phyloP scores from a whole-genome alignment of 192 early-diverging fungal species.

The Coemansia sp. region DNA sequence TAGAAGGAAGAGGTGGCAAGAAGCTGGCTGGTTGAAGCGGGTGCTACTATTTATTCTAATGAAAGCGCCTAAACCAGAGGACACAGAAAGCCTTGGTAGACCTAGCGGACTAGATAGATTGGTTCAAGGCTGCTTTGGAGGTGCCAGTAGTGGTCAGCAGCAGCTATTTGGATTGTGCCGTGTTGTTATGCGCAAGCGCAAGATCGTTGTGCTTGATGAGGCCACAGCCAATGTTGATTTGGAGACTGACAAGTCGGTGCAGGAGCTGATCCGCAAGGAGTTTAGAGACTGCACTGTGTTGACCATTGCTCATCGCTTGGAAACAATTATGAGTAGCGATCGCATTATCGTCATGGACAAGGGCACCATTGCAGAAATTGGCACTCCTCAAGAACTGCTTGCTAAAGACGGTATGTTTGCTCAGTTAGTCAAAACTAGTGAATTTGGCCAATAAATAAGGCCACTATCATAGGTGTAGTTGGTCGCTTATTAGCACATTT shows the following conservation, averaged over 20 bases:
- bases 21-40: constrained; percentile 9
- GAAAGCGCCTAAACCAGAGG: not conserved
- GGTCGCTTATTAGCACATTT: not conserved
- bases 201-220: constrained; percentile 66
- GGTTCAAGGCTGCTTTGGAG: not conserved
- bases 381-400: constrained; percentile 59
- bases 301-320: constrained; percentile 73
- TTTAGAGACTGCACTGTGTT: constrained; percentile 55
- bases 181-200: constrained; percentile 56
- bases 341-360: constrained; percentile 72
- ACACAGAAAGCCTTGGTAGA: not conserved
- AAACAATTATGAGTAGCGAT: constrained; percentile 67
- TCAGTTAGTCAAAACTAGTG: constrained; percentile 17
- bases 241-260: constrained; percentile 20
- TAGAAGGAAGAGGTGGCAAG: constrained; percentile 10
- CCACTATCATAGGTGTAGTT: not conserved
- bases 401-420: constrained; percentile 34
- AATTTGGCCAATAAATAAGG: constrained; percentile 14
- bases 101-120: not conserved
- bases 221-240: constrained; percentile 66
- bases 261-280: constrained; percentile 48
- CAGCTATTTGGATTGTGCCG: constrained; percentile 67
- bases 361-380: constrained; percentile 65
- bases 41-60: constrained; percentile 5
- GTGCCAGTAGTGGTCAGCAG: constrained; percentile 52